phyloP scores from a whole-genome alignment of 768 basidiomycete genomes.

The Xerocomus potaroensis region DNA sequence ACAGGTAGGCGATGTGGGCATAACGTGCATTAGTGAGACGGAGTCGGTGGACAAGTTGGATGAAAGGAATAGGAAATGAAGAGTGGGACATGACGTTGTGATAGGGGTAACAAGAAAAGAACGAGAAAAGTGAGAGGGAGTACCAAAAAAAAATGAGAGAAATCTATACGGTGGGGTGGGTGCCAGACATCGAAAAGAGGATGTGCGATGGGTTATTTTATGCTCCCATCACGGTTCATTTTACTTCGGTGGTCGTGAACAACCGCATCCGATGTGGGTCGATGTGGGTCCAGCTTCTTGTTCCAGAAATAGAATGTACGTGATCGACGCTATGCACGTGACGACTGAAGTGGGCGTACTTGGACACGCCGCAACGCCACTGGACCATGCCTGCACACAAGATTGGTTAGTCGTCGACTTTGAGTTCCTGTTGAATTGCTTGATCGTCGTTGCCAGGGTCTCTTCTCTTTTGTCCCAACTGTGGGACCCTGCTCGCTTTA shows the following conservation, averaged over 20 bases:
- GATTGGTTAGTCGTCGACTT: constrained; percentile 36
- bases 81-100: neutral
- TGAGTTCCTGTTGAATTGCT: neutral
- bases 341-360: constrained; percentile 10
- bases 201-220: constrained; percentile 12
- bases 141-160: neutral
- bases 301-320: constrained; percentile 11
- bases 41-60: constrained; percentile 39
- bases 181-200: constrained; percentile 13
- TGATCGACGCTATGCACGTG: constrained; percentile 23
- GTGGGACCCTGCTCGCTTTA: constrained; percentile 83
- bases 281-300: constrained; percentile 17
- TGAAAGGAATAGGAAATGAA: constrained; percentile 23
- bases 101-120: neutral
- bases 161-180: constrained; percentile 3
- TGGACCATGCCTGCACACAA: constrained; percentile 36
- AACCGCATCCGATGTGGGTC: constrained; percentile 10
- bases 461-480: constrained; percentile 89
- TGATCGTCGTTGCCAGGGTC: constrained; percentile 53
- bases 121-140: neutral
- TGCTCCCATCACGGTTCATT: constrained; percentile 3
- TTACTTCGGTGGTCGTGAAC: neutral
- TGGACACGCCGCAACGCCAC: constrained; percentile 1
- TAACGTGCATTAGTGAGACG: constrained; percentile 42
- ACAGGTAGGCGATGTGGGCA: constrained; percentile 33